Evolutionary conservation across 371 early-diverging fungal genomes (phyloP), one percentile per base, ranked within the genome.

Genomic region (Apophysomyces ossiformis): DNA sequence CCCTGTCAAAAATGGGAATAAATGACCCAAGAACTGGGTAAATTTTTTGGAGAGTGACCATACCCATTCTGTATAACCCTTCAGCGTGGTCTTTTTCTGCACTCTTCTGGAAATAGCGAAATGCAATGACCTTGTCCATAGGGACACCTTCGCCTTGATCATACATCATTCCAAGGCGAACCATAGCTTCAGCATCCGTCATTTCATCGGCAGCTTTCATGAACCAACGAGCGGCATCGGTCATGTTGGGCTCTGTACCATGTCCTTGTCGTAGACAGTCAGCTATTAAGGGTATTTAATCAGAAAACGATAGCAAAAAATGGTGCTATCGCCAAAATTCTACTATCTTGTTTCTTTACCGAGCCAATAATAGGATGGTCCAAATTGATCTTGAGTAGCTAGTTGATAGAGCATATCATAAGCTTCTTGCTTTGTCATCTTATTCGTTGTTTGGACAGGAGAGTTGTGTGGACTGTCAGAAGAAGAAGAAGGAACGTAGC

Each of bases 321-420:
- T 26, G 32, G 3, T 26, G 32, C 32, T 26, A 26, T 26, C 32
- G 32, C 2, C 32, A 26, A 26, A 26, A 26, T 2, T 26, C 32
- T 37, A 37, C 32, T 37, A 13, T 18, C 35, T 12, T 60, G 13
- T 38, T 47, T n/a, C 18, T 47, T 64, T 76, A 79, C 79, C 80
- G 36, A 77, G 71, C 78, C 78, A 81, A 39, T 71, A 73, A 61
- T 69, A 78, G 11, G 81, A 64, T 13, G 73, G 72, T 38, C 57
- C 45, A 47, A 81, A 76, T 4, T 72, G 60, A 26, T 76, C 78
- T 36, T 71, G 43, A 0, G 50, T 61, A 5, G 76, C 81, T 35
- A 81, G 68, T 3, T 35, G 50, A 37, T 60, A 43, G 21, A 81
- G 41, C 9, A 58, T 56, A 7, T 60, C 36, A 60, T 78, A 81